These are phyloP conservation scores for Lenwebbia sp. DNA, from an alignment of 345 rosid genomes.

Conservation along the genomic window DNA sequence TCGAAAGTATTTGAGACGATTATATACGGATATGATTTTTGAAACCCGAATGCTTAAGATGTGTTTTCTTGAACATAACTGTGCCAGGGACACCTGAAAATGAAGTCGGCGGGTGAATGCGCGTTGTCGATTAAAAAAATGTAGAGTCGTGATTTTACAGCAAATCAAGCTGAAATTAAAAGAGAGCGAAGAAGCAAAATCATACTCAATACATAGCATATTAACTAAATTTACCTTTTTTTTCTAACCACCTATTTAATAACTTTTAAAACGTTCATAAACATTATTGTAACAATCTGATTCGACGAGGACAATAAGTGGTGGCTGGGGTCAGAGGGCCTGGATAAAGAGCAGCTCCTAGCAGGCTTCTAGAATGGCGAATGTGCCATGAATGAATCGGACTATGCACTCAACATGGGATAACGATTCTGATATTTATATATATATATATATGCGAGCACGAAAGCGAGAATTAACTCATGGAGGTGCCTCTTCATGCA, in stretches of 20 bases:
- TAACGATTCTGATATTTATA: too few relatives aligned
- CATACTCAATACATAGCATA: rapidly evolving
- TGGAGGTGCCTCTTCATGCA: too few relatives aligned
- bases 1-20: not conserved
- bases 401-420: too few relatives aligned
- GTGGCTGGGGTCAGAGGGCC: too few relatives aligned
- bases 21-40: not conserved
- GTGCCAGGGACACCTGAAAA: too few relatives aligned
- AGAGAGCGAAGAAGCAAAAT: not conserved
- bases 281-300: not conserved
- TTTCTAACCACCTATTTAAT: not conserved
- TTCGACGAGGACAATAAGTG: too few relatives aligned
- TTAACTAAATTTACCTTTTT: not conserved
- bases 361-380: too few relatives aligned
- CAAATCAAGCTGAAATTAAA: not conserved
- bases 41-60: not conserved
- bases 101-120: not conserved
- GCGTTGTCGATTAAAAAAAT: not conserved
- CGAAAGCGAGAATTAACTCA: too few relatives aligned
- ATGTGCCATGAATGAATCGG: too few relatives aligned
- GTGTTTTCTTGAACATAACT: not conserved
- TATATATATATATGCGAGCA: too few relatives aligned
- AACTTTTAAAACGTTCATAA: not conserved
- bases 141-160: not conserved
- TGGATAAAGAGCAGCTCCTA: too few relatives aligned